These are phyloP conservation scores for Casuarina cunninghamiana DNA, from an alignment of 306 rosid species.

Conservation along the genomic window DNA sequence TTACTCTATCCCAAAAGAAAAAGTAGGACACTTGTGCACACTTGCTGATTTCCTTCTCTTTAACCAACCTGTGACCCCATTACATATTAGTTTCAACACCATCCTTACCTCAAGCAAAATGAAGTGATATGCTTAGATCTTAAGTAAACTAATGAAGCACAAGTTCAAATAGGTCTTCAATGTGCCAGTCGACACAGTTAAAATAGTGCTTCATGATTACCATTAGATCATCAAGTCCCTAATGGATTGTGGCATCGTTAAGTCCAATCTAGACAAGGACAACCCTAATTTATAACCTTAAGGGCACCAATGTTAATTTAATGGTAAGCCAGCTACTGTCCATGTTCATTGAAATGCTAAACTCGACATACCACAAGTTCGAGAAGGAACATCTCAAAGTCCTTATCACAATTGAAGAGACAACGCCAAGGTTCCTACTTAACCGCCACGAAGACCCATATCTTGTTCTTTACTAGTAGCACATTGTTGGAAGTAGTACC, in stretches of 20 bases:
- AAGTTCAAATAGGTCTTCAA: slow-evolving; percentile 72
- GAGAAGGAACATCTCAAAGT: slow-evolving; percentile 4
- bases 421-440: not conserved
- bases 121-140: slow-evolving; percentile 63
- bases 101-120: slow-evolving; percentile 28
- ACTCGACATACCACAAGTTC: slow-evolving; percentile 19
- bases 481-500: slow-evolving; percentile 38
- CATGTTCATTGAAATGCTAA: slow-evolving; percentile 60
- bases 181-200: slow-evolving; percentile 57
- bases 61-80: too few relatives aligned
- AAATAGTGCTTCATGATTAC: slow-evolving; percentile 79
- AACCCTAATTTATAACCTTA: slow-evolving; percentile 74
- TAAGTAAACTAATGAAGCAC: slow-evolving; percentile 79
- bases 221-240: slow-evolving; percentile 70
- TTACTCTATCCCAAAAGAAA: too few relatives aligned
- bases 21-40: too few relatives aligned
- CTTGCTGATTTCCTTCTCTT: too few relatives aligned
- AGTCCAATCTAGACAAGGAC: slow-evolving; percentile 50
- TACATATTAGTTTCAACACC: too few relatives aligned
- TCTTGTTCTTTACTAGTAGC: not conserved
- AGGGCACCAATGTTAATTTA: slow-evolving; percentile 65
- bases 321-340: slow-evolving; percentile 58
- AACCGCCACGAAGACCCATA: not conserved
- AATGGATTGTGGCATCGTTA: slow-evolving; percentile 94
- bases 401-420: not conserved